A percentile compares a stretch with the other conserved stretches of the same genome.
These are phyloP conservation scores for Russula dissimulans DNA, from an alignment of 768 basidiomycete species.

Conservation along the genomic window DNA sequence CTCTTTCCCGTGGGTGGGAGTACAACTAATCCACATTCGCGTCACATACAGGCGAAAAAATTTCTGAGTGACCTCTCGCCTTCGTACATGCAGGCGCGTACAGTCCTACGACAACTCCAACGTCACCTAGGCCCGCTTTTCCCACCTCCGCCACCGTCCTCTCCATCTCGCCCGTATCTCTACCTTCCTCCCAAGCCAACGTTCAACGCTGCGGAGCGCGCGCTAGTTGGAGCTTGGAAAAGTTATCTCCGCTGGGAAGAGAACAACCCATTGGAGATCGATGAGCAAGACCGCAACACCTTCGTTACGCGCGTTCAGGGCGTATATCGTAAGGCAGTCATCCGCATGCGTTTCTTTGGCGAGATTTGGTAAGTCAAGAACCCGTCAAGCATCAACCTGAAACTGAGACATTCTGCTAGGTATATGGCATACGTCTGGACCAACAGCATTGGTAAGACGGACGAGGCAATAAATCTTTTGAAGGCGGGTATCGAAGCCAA, in stretches of 20 bases:
- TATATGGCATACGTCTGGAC: slow-evolving; percentile 87
- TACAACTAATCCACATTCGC: background rate
- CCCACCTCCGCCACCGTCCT: slow-evolving; percentile 37
- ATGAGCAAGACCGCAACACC: slow-evolving; percentile 64
- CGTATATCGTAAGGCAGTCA: slow-evolving; percentile 82
- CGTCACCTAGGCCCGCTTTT: slow-evolving; percentile 58
- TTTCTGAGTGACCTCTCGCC: slow-evolving; percentile 91
- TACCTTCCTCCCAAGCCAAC: slow-evolving; percentile 64
- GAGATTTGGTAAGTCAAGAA: slow-evolving; percentile 71
- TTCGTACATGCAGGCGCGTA: slow-evolving; percentile 90
- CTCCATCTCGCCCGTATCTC: slow-evolving; percentile 34
- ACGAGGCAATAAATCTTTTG: slow-evolving; percentile 74
- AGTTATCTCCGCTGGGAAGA: slow-evolving; percentile 94
- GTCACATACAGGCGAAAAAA: slow-evolving; percentile 66
- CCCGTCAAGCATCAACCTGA: background rate
- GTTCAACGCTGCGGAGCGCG: slow-evolving; percentile 63
- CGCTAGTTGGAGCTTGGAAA: slow-evolving; percentile 81
- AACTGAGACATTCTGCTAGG: slow-evolving; percentile 36
- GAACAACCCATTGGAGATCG: slow-evolving; percentile 85
- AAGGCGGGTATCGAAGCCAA: slow-evolving; percentile 85
- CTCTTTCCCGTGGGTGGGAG: background rate
- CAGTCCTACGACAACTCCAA: slow-evolving; percentile 73
- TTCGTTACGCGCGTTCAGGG: slow-evolving; percentile 65
- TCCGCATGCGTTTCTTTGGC: slow-evolving; percentile 87
- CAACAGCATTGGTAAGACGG: slow-evolving; percentile 59